A percentile compares a stretch with the other conserved stretches of the same genome.
phyloP scores from a whole-genome alignment of 352 stramenopile species.

The Nannochloropsis limnetica region DNA sequence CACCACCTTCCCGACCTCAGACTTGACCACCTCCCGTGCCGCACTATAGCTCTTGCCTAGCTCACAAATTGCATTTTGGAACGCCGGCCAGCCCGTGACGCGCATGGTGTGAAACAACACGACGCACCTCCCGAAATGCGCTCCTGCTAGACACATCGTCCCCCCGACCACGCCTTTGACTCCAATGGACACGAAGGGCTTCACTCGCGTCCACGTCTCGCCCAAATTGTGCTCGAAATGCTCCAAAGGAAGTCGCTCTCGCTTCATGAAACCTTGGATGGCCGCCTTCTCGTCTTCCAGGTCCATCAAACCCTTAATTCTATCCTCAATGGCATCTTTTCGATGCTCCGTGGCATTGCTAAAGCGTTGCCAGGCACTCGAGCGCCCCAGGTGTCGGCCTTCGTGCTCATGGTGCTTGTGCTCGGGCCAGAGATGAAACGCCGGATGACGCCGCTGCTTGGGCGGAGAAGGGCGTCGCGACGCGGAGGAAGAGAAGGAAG shows the following conservation, averaged over 20 bases:
- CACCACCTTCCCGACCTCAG: not conserved
- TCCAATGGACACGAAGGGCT: not conserved
- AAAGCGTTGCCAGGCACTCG: not conserved
- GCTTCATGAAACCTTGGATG: not conserved
- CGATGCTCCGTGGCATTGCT: not conserved
- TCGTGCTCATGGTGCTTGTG: constrained; percentile 10
- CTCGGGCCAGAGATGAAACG: not conserved
- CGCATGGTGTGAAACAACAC: constrained; percentile 2
- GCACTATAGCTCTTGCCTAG: not conserved
- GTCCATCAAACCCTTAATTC: too few relatives aligned
- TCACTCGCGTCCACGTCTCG: not conserved
- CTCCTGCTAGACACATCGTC: not conserved
- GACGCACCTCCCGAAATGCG: not conserved
- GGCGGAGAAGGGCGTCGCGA: not conserved
- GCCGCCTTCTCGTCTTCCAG: not conserved
- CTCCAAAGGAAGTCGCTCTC: not conserved
- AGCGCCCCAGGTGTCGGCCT: not conserved
- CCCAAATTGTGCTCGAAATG: not conserved
- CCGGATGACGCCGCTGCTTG: not conserved
- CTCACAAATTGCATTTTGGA: not conserved
- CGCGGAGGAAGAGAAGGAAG: not conserved
- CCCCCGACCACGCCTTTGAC: not conserved
- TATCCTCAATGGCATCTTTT: not conserved
- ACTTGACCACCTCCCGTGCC: not conserved
- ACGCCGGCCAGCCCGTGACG: constrained; percentile 10